Percentiles rank a stretch among this genome's conserved stretches.
Conservation (phyloP, 371 early-diverging fungal species). For the Actinomortierella ambigua region DNA sequence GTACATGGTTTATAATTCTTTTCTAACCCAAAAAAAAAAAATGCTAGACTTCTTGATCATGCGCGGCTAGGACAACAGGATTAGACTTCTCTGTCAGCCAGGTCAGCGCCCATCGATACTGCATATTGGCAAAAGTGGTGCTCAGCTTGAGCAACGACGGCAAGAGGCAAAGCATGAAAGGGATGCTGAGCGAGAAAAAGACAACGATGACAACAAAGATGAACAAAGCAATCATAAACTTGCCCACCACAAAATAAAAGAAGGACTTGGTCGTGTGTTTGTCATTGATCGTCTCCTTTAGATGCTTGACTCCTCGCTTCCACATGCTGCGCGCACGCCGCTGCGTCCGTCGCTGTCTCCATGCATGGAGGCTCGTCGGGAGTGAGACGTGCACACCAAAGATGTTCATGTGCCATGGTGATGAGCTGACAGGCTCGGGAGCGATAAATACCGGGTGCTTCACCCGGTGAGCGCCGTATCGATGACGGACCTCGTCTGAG, state of each 20-base stretch:
- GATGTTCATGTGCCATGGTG: slow-evolving; percentile 15
- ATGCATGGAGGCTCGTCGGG: slow-evolving; percentile 8
- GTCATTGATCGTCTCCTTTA: slow-evolving; percentile 10
- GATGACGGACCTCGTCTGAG: slow-evolving; percentile 11
- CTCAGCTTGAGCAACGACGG: slow-evolving; percentile 22
- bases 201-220: slow-evolving; percentile 10
- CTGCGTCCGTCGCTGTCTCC: slow-evolving; percentile 1
- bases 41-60: background rate
- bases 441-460: slow-evolving; percentile 13
- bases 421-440: slow-evolving; percentile 22
- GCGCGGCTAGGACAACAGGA: slow-evolving; percentile 19
- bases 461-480: slow-evolving; percentile 13
- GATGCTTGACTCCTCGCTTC: slow-evolving; percentile 18
- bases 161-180: slow-evolving; percentile 36
- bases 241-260: slow-evolving; percentile 46
- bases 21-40: too few species aligned
- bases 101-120: slow-evolving; percentile 36
- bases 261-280: slow-evolving; percentile 20
- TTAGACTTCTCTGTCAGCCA: slow-evolving; percentile 38
- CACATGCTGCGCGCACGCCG: slow-evolving; percentile 26
- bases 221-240: slow-evolving; percentile 33
- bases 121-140: slow-evolving; percentile 29
- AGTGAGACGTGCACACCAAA: slow-evolving; percentile 28
- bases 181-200: slow-evolving; percentile 10
- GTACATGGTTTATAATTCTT: too few species aligned